phyloP scores from a whole-genome alignment of 306 rosid species.

The Cercis canadensis region DNA sequence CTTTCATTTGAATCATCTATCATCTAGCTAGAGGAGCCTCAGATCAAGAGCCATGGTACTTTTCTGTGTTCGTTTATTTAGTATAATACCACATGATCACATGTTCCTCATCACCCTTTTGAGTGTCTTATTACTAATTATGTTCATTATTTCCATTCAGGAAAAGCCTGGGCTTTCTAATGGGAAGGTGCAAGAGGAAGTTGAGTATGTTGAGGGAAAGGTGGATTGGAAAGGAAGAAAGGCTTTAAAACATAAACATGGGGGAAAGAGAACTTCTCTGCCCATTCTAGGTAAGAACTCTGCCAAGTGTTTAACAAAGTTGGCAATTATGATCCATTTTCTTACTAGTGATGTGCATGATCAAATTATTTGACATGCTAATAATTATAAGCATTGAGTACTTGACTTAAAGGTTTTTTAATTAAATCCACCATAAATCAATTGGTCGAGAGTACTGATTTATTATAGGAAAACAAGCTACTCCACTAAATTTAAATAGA shows the following conservation, averaged over 20 bases:
- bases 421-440: too few species aligned
- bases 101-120: not conserved
- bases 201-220: conserved; percentile 67
- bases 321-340: too few species aligned
- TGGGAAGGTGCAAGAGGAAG: conserved; percentile 41
- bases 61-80: not conserved
- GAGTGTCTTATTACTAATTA: not conserved
- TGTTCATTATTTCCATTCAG: conserved; percentile 39
- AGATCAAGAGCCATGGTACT: conserved; percentile 54
- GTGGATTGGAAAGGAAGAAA: conserved; percentile 94
- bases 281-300: conserved; percentile 57
- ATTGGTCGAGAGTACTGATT: too few species aligned
- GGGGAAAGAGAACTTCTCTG: conserved; percentile 60
- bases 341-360: too few species aligned
- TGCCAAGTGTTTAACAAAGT: too few species aligned
- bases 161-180: conserved; percentile 47
- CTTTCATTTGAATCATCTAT: conserved; percentile 30
- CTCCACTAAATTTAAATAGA: too few species aligned
- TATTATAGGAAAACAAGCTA: too few species aligned
- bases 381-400: too few species aligned
- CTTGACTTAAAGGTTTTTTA: too few species aligned
- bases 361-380: too few species aligned
- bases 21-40: too few species aligned
- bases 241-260: conserved; percentile 73
- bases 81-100: not conserved